Base-by-base conservation (phyloP, 805 yeast species). In the Yarrowia sp. region DNA sequence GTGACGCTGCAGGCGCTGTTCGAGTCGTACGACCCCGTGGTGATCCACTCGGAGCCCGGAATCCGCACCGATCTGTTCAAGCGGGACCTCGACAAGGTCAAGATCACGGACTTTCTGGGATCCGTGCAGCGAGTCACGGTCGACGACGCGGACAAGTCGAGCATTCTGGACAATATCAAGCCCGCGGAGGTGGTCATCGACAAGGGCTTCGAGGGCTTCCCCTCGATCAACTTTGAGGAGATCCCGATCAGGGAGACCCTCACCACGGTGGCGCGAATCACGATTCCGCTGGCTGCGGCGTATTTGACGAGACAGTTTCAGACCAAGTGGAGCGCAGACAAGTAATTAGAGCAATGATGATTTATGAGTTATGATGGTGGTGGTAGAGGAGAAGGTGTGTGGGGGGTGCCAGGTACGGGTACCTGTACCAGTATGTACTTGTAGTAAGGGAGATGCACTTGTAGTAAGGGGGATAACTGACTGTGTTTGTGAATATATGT, bases 21-120 rank as follows among this genome's bases (percentile, higher is more conserved):
- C 69, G 92, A 84, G 62, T 87, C 86, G 19, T 93, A 91, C 72
- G 87, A 93, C 7, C 87, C 84, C 68, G 96, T 84, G 63, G 85
- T 87, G 66, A 88, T 94, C 29, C 97, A 90, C 71, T 90, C 97
- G 1, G 86, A 88, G 68, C 93, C 96, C 0, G 99, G 99, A n/a
- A 85, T 94, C 36, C 80, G 96, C 66, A 83, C 90, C 0, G 97
- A 92, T 71, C 74, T 89, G 63, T 90, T 84, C 73, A 72, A 80
- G 44, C 80, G 96, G 68, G 82, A 87, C 65, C 76, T 85, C 47
- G 75, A 80, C 3, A 83, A 87, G 41, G 96, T 91, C 4, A 75
- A 84, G 61, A 81, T 94, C 66, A 92, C 98, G 0, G 98, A 94
- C 71, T 94, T 94, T 72, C 92, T 94, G 68, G 99, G 97, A 1